Percentiles rank a stretch among this genome's conserved stretches.
These are phyloP conservation scores for Hypericum perforatum DNA, from an alignment of 345 rosid species.

Conservation along the genomic window DNA sequence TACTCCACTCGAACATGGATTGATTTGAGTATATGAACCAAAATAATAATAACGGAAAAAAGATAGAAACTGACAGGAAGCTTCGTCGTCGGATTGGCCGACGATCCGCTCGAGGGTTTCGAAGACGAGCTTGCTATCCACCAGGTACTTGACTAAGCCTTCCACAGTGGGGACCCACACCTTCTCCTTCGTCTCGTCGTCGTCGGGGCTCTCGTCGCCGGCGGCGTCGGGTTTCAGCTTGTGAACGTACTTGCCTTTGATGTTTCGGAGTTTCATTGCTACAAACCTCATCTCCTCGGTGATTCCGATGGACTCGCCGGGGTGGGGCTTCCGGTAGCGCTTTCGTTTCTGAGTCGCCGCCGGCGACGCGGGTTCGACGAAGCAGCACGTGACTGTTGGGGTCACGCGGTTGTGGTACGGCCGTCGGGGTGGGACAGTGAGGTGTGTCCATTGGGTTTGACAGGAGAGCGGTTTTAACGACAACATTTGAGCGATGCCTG, in stretches of 20 bases:
- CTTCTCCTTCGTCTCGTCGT: not conserved
- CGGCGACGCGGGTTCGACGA: not conserved
- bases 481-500: too few species aligned
- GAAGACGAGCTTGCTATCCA: slow-evolving; percentile 70
- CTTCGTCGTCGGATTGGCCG: slow-evolving; percentile 51
- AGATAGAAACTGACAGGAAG: slow-evolving; percentile 48
- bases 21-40: too few species aligned
- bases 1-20: too few species aligned
- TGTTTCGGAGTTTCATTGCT: slow-evolving; percentile 79
- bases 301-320: slow-evolving; percentile 77
- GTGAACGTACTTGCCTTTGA: slow-evolving; percentile 37
- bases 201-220: too few species aligned
- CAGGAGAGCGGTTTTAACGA: too few species aligned
- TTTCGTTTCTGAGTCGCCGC: slow-evolving; percentile 41
- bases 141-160: slow-evolving; percentile 64
- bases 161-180: slow-evolving; percentile 59
- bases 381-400: too few species aligned
- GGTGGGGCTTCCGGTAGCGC: slow-evolving; percentile 61
- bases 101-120: slow-evolving; percentile 56
- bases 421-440: too few species aligned
- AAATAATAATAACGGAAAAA: too few species aligned
- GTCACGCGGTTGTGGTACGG: too few species aligned
- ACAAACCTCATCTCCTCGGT: slow-evolving; percentile 96
- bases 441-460: too few species aligned
- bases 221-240: not conserved